Conservation (phyloP, 305 asterid genomes). For the Coffea humblotiana region DNA sequence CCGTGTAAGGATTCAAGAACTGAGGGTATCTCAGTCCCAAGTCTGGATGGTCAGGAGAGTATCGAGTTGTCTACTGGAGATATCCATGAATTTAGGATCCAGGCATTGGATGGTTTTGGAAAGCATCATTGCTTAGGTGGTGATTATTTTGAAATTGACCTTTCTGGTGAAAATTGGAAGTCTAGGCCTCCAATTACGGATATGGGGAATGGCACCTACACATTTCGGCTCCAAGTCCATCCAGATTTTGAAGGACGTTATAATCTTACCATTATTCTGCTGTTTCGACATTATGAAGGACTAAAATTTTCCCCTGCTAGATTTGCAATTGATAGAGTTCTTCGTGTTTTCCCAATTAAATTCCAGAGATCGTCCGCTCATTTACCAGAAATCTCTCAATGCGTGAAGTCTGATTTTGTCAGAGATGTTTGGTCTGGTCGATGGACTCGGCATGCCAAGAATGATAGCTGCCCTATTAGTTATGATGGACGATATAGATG, state of each 20-base stretch:
- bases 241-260: slow-evolving; percentile 81
- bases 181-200: slow-evolving; percentile 85
- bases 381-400: slow-evolving; percentile 45
- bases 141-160: slow-evolving; percentile 83
- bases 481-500: slow-evolving; percentile 79
- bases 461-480: slow-evolving; percentile 61
- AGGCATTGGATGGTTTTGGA: slow-evolving; percentile 70
- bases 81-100: slow-evolving; percentile 68
- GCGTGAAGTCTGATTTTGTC: slow-evolving; percentile 49
- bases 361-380: slow-evolving; percentile 42
- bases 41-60: slow-evolving; percentile 45
- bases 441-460: slow-evolving; percentile 84
- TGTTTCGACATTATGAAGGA: slow-evolving; percentile 70
- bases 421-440: slow-evolving; percentile 85
- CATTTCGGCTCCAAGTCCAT: slow-evolving; percentile 74
- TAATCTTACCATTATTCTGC: slow-evolving; percentile 65
- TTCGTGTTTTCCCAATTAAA: slow-evolving; percentile 54
- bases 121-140: slow-evolving; percentile 70
- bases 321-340: slow-evolving; percentile 58
- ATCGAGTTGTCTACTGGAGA: slow-evolving; percentile 59
- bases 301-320: slow-evolving; percentile 66
- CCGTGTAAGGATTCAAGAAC: slow-evolving; percentile 67
- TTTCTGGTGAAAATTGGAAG: slow-evolving; percentile 79
- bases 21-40: slow-evolving; percentile 46
- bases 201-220: slow-evolving; percentile 68